Percentiles rank a stretch among this genome's conserved stretches.
Evolutionary conservation across 768 basidiomycete species (phyloP).

Genomic region (Mycena vitilis): DNA sequence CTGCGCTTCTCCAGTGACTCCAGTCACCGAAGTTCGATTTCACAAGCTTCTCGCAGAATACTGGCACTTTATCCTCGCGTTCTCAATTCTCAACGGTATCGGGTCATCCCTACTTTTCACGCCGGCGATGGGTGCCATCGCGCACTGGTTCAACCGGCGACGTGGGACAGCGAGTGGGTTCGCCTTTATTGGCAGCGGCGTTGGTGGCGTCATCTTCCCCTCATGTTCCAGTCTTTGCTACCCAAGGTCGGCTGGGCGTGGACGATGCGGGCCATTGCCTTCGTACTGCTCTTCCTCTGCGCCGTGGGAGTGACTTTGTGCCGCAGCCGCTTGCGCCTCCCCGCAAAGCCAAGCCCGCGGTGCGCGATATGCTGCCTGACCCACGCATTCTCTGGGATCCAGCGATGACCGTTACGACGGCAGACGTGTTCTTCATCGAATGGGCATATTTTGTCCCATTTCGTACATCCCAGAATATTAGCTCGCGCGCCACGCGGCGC

Average conservation of each 20-base stretch:
- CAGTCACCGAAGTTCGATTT: background rate
- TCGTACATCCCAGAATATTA: background rate
- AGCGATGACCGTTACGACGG: background rate
- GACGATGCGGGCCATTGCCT: constrained; percentile 1
- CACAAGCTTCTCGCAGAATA: background rate
- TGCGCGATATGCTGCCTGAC: constrained; percentile 1
- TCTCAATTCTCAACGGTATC: constrained; percentile 1
- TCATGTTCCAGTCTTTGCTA: constrained; percentile 1
- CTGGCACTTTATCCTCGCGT: constrained; percentile 6
- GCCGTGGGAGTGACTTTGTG: background rate
- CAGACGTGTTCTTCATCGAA: constrained; percentile 6
- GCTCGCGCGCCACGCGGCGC: background rate
- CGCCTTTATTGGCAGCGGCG: constrained; percentile 5
- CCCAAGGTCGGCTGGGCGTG: constrained; percentile 1
- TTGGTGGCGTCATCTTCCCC: constrained; percentile 1
- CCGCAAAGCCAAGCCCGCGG: background rate
- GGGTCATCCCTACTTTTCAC: background rate
- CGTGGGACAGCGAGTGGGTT: constrained; percentile 3
- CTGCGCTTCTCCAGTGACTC: background rate
- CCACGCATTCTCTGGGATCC: constrained; percentile 4
- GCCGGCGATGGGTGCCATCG: background rate
- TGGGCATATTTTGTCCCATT: constrained; percentile 4
- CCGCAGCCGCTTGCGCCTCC: constrained; percentile 5
- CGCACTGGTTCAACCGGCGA: constrained; percentile 3
- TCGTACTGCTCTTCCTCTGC: background rate